Percentiles rank a stretch among this genome's conserved stretches.
These are phyloP conservation scores for Dipteronia sinensis DNA, from an alignment of 345 rosid genomes.

Conservation along the genomic window DNA sequence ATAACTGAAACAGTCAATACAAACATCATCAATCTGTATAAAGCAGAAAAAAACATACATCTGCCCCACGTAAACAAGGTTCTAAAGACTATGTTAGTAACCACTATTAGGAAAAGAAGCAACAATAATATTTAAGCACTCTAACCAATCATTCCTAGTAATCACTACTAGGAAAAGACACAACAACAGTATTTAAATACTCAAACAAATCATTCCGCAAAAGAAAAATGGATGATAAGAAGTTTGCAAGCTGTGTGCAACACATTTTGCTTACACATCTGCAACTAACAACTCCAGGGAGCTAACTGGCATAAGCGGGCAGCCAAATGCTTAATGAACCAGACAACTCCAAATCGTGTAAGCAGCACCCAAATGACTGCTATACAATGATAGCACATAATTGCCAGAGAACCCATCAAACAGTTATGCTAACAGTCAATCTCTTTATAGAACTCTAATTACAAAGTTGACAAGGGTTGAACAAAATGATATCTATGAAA, in stretches of 20 bases:
- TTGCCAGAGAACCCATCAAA: background rate
- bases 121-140: too few relatives aligned
- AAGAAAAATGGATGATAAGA: background rate
- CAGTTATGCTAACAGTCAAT: background rate
- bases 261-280: background rate
- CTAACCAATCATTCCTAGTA: too few relatives aligned
- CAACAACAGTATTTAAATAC: too few relatives aligned
- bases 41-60: background rate
- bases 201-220: too few relatives aligned
- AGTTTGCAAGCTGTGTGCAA: background rate
- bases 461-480: background rate
- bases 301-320: background rate
- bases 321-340: background rate
- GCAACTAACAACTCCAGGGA: background rate
- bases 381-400: background rate
- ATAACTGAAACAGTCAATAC: conserved; percentile 53
- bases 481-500: background rate
- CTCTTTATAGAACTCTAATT: background rate
- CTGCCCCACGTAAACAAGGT: background rate
- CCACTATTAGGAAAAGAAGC: too few relatives aligned
- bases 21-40: conserved; percentile 6
- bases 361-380: background rate
- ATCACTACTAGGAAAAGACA: too few relatives aligned
- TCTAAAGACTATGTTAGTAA: background rate
- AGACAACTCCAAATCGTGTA: background rate